Evolutionary conservation across 352 stramenopile species (phyloP).

Genomic region (Globisporangium radiosum): DNA sequence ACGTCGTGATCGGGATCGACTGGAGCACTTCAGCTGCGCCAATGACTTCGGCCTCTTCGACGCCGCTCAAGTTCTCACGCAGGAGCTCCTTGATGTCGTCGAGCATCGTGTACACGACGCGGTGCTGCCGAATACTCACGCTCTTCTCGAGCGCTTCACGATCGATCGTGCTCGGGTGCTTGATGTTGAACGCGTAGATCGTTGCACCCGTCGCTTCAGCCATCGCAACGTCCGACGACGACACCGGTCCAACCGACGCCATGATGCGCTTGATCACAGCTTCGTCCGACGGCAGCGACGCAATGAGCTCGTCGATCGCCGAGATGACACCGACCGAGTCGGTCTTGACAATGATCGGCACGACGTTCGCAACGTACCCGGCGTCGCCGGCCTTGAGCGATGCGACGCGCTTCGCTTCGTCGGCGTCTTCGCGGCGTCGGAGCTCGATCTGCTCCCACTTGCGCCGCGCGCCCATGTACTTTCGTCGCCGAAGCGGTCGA

Average conservation of each 20-base stretch:
- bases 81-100: conserved; percentile 85
- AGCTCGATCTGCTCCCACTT: conserved; percentile 71
- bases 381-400: conserved; percentile 63
- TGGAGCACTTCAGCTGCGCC: conserved; percentile 77
- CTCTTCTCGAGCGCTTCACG: conserved; percentile 77
- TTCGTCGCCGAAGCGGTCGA: conserved; percentile 26
- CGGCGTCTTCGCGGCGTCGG: conserved; percentile 50
- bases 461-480: conserved; percentile 39
- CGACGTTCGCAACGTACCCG: conserved; percentile 88
- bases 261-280: conserved; percentile 79
- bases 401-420: conserved; percentile 67
- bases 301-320: conserved; percentile 85
- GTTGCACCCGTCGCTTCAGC: conserved; percentile 73
- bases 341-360: conserved; percentile 97
- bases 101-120: conserved; percentile 86
- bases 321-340: conserved; percentile 97
- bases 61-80: conserved; percentile 51
- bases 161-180: conserved; percentile 62
- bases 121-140: conserved; percentile 63
- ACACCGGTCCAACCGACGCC: conserved; percentile 75
- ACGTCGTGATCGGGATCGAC: conserved; percentile 79
- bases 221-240: conserved; percentile 78
- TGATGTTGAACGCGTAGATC: conserved; percentile 89
- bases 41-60: conserved; percentile 59
- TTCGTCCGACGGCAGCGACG: conserved; percentile 59